These are phyloP conservation scores for Trametes cinnabarina DNA, from an alignment of 768 basidiomycete genomes.

Conservation along the genomic window DNA sequence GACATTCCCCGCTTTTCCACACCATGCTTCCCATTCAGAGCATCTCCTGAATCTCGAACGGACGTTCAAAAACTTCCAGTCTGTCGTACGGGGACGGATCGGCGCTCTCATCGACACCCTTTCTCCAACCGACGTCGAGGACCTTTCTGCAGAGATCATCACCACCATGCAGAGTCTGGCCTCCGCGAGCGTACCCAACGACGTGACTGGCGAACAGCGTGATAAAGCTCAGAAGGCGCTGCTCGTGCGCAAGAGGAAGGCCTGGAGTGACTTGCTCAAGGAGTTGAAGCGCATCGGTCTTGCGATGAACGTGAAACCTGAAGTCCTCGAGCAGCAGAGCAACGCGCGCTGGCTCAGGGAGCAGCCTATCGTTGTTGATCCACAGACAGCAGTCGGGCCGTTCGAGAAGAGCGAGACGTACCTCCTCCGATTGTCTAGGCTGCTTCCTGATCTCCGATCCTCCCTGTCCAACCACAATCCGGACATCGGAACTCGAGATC, in stretches of 20 bases:
- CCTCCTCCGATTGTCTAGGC: conserved; percentile 58
- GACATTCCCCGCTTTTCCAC: conserved; percentile 4
- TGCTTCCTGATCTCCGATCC: conserved; percentile 64
- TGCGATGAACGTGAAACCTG: conserved; percentile 66
- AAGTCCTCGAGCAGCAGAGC: conserved; percentile 54
- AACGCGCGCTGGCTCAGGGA: conserved; percentile 64
- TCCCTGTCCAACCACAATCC: conserved; percentile 68
- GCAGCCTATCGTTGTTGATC: conserved; percentile 36
- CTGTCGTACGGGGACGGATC: conserved; percentile 43
- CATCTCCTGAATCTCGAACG: conserved; percentile 49
- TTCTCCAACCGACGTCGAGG: conserved; percentile 47
- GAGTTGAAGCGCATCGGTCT: conserved; percentile 82
- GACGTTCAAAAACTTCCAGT: conserved; percentile 51
- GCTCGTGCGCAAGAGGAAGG: conserved; percentile 80
- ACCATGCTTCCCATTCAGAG: conserved; percentile 20
- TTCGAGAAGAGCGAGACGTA: conserved; percentile 56
- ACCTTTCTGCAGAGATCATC: conserved; percentile 63
- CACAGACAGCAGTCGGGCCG: conserved; percentile 7
- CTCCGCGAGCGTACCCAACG: conserved; percentile 40
- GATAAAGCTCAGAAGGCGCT: conserved; percentile 71
- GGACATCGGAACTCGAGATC: conserved; percentile 84
- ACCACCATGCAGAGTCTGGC: conserved; percentile 57
- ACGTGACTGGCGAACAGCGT: conserved; percentile 46
- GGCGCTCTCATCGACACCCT: conserved; percentile 40
- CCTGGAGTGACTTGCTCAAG: conserved; percentile 88